Conservation (phyloP, 345 rosid genomes). For the Arabis alpina region DNA sequence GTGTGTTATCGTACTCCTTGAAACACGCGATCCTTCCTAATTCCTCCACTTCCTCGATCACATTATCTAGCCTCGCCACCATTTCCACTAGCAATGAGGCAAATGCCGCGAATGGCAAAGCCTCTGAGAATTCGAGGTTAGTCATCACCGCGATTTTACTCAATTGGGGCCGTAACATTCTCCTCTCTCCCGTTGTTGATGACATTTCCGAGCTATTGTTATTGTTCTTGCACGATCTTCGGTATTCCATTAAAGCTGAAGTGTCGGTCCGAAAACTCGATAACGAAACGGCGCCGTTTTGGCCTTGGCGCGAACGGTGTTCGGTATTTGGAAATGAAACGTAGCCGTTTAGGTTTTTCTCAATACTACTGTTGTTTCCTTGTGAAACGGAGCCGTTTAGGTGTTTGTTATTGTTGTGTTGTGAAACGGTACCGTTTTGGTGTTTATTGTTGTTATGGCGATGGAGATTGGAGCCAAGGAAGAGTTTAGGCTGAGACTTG, state of each 20-base stretch:
- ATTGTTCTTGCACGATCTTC: slow-evolving; percentile 50
- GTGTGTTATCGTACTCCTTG: slow-evolving; percentile 58
- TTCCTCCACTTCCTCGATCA: slow-evolving; percentile 74
- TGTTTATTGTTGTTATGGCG: slow-evolving; percentile 16
- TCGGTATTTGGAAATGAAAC: neutral
- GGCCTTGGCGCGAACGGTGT: slow-evolving; percentile 23
- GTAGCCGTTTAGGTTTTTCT: slow-evolving; percentile 11
- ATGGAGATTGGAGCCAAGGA: slow-evolving; percentile 62
- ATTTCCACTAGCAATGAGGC: slow-evolving; percentile 76
- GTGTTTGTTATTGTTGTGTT: slow-evolving; percentile 40
- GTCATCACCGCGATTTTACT: slow-evolving; percentile 68
- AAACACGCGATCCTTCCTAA: slow-evolving; percentile 65
- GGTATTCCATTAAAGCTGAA: slow-evolving; percentile 61
- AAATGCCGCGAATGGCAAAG: slow-evolving; percentile 90
- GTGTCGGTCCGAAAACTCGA: slow-evolving; percentile 71
- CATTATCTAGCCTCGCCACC: slow-evolving; percentile 74
- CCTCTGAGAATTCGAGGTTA: slow-evolving; percentile 75
- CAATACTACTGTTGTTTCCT: no score
- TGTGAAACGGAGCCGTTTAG: slow-evolving; percentile 2
- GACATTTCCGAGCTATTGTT: slow-evolving; percentile 17
- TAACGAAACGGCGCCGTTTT: slow-evolving; percentile 46
- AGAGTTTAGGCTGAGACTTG: slow-evolving; percentile 78
- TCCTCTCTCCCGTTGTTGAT: slow-evolving; percentile 46
- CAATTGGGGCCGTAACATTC: slow-evolving; percentile 65
- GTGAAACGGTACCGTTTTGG: slow-evolving; percentile 34